Evolutionary conservation across 23 red algal genomes (phyloP).

Genomic region (Cyanidiococcus yangmingshanensis): DNA sequence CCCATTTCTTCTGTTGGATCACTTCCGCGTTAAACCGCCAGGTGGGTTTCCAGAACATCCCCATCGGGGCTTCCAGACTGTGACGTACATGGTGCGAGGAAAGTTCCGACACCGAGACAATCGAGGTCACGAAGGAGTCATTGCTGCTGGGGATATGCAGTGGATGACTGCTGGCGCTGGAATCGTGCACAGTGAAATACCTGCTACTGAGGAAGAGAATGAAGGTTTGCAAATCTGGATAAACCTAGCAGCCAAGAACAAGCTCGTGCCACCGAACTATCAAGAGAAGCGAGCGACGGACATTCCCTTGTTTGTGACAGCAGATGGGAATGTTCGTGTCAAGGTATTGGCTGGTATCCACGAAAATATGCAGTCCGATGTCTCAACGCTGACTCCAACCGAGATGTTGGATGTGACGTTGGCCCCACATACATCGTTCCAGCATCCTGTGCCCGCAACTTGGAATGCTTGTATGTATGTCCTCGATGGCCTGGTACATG

Average conservation of each 20-base stretch:
- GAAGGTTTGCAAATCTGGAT: constrained; percentile 86
- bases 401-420: constrained; percentile 40
- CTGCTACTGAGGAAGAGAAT: constrained; percentile 39
- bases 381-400: constrained; percentile 63
- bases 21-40: constrained; percentile 59
- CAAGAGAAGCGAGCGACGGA: constrained; percentile 25
- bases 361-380: constrained; percentile 38
- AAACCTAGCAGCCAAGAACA: constrained; percentile 52
- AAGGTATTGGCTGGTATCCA: constrained; percentile 28
- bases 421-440: constrained; percentile 30
- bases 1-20: constrained; percentile 85
- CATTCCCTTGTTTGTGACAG: constrained; percentile 19
- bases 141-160: constrained; percentile 61
- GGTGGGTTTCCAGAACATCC: constrained; percentile 74
- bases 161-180: constrained; percentile 93
- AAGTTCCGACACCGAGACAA: constrained; percentile 78
- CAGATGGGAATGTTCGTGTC: constrained; percentile 43
- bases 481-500: constrained; percentile 30
- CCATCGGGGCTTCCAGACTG: constrained; percentile 32
- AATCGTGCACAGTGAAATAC: constrained; percentile 89
- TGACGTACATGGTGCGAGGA: constrained; percentile 87
- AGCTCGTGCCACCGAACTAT: constrained; percentile 75
- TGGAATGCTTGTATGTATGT: constrained; percentile 73
- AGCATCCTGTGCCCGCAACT: constrained; percentile 31
- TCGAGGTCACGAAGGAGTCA: constrained; percentile 74